phyloP scores from a whole-genome alignment of 2,329 filamentous ascomycete species.

The Nothomitra cinnamomea region DNA sequence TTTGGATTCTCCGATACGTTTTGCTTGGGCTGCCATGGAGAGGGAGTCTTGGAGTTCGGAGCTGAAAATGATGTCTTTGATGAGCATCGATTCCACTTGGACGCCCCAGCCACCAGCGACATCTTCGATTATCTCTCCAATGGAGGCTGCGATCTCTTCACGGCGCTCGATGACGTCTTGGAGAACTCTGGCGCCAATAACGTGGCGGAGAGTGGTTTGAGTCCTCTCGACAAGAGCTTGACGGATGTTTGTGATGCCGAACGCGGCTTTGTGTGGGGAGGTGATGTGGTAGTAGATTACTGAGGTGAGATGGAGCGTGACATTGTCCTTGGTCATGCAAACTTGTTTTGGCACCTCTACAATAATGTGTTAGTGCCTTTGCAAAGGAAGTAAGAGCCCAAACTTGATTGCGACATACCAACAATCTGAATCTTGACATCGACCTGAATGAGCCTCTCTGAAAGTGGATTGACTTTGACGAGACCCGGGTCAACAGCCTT shows the following conservation, averaged over 20 bases:
- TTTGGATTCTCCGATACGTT: conserved; percentile 96
- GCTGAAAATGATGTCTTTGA: conserved; percentile 98
- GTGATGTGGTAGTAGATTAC: conserved; percentile 99
- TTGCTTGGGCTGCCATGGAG: conserved; percentile 96
- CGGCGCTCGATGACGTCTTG: conserved; percentile 98
- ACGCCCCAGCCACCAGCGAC: conserved; percentile 91
- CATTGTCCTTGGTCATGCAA: conserved; percentile 99
- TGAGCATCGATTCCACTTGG: conserved; percentile 92
- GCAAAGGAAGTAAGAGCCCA: not conserved
- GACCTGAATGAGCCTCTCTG: conserved; percentile 74
- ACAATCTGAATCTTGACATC: conserved; percentile 99
- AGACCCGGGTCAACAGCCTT: conserved; percentile 92
- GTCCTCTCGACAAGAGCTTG: conserved; percentile 96
- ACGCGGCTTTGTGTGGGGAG: conserved; percentile 88
- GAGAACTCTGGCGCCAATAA: conserved; percentile 84
- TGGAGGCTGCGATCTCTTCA: conserved; percentile 89
- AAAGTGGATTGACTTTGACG: conserved; percentile 92
- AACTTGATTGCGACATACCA: conserved; percentile 23
- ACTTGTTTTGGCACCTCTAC: conserved; percentile 81
- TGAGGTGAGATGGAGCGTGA: conserved; percentile 79
- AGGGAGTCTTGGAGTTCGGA: conserved; percentile 89
- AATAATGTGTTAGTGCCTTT: not conserved
- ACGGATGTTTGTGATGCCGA: conserved; percentile 85
- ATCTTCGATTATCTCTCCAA: conserved; percentile 93
- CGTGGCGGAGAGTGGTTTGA: conserved; percentile 91